These are phyloP conservation scores for Entrophospora sp. DNA, from an alignment of 192 early-diverging fungal species.

Conservation along the genomic window DNA sequence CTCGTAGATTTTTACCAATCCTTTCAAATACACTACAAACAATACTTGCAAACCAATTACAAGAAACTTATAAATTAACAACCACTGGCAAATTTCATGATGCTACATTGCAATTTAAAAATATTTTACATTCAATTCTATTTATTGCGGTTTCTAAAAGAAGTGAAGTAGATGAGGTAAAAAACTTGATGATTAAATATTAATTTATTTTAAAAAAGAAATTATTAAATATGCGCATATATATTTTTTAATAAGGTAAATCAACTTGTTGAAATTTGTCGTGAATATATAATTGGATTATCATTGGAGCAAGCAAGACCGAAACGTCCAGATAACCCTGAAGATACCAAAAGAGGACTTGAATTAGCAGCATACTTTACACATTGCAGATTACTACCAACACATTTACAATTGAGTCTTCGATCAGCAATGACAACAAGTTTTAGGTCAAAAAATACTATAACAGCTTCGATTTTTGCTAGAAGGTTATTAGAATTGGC, in stretches of 20 bases:
- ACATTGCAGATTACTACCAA: slow-evolving; percentile 79
- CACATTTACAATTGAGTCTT: slow-evolving; percentile 82
- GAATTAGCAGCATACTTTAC: slow-evolving; percentile 97
- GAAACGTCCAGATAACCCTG: slow-evolving; percentile 46
- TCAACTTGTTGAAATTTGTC: slow-evolving; percentile 69
- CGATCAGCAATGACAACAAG: slow-evolving; percentile 79
- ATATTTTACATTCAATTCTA: slow-evolving; percentile 68
- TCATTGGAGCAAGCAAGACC: slow-evolving; percentile 76
- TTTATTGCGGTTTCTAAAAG: slow-evolving; percentile 61
- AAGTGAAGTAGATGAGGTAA: slow-evolving; percentile 69
- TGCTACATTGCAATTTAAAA: slow-evolving; percentile 63
- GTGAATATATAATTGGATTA: slow-evolving; percentile 90
- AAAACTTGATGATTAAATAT: neutral
- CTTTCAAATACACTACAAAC: slow-evolving; percentile 46
- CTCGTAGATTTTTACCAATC: slow-evolving; percentile 51
- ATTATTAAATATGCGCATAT: neutral
- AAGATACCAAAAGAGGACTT: slow-evolving; percentile 57
- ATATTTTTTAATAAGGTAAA: slow-evolving; percentile 26
- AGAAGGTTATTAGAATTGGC: slow-evolving; percentile 83
- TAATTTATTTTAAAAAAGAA: neutral
- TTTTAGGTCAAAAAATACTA: slow-evolving; percentile 78
- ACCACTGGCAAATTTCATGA: slow-evolving; percentile 77
- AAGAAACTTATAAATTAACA: slow-evolving; percentile 76
- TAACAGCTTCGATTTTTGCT: slow-evolving; percentile 80
- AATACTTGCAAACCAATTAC: slow-evolving; percentile 58